Conservation (phyloP, 371 early-diverging fungal genomes). For the Syncephalastrum contaminatum region DNA sequence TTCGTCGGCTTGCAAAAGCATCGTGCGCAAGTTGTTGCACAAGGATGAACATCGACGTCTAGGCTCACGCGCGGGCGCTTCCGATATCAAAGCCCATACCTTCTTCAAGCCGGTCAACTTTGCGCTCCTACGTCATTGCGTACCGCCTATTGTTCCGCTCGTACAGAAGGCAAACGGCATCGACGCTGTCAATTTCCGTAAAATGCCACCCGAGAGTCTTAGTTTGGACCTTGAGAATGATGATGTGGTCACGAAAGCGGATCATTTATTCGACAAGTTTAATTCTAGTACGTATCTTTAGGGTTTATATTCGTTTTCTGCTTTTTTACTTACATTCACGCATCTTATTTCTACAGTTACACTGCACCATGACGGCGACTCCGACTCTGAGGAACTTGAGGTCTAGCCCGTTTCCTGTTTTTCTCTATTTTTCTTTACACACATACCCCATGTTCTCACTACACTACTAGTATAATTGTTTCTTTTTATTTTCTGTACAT, state of each 20-base stretch:
- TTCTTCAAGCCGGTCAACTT: constrained; percentile 94
- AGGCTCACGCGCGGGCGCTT: constrained; percentile 88
- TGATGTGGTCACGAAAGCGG: constrained; percentile 26
- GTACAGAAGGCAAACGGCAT: constrained; percentile 53
- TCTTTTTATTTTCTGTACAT: too few relatives aligned
- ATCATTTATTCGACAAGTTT: constrained; percentile 70
- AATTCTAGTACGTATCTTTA: constrained; percentile 56
- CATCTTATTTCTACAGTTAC: constrained; percentile 47
- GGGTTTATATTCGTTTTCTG: not conserved
- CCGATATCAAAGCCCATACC: constrained; percentile 90
- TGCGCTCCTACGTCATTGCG: constrained; percentile 83
- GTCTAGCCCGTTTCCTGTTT: constrained; percentile 1
- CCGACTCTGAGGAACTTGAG: constrained; percentile 37
- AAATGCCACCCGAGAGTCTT: constrained; percentile 60
- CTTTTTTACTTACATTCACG: not conserved
- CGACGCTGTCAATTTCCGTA: constrained; percentile 72
- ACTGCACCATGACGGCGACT: constrained; percentile 66
- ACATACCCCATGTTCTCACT: not conserved
- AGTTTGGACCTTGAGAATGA: constrained; percentile 64
- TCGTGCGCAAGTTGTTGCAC: constrained; percentile 81
- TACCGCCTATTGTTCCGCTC: constrained; percentile 90
- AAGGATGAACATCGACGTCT: constrained; percentile 87
- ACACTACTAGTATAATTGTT: too few relatives aligned
- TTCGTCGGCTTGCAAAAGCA: constrained; percentile 61
- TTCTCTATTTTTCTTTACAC: constrained; percentile 2